phyloP scores from a whole-genome alignment of 495 filamentous ascomycete genomes.

The Xylaria intraflava region DNA sequence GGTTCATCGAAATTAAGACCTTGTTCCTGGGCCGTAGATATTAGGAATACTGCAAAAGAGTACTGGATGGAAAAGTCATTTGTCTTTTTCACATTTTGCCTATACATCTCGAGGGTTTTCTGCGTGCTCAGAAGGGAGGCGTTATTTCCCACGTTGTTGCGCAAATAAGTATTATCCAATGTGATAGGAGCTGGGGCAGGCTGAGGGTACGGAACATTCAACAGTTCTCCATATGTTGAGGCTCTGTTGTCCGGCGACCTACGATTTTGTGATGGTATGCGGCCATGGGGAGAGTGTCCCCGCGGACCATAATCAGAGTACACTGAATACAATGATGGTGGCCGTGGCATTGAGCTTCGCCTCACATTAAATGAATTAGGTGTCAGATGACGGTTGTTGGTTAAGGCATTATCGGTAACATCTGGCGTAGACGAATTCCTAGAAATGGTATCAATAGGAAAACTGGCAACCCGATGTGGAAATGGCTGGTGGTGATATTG shows the following conservation, averaged over 20 bases:
- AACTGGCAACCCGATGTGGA: conserved; percentile 35
- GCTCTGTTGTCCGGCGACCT: conserved; percentile 72
- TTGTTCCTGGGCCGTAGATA: conserved; percentile 73
- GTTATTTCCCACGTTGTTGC: conserved; percentile 72
- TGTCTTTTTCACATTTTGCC: conserved; percentile 92
- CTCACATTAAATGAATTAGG: conserved; percentile 43
- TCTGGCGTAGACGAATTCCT: conserved; percentile 43
- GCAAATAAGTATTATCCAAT: conserved; percentile 71
- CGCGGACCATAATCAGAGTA: conserved; percentile 58
- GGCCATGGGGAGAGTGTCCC: conserved; percentile 53
- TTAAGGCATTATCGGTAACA: conserved; percentile 30
- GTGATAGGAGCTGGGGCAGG: conserved; percentile 66
- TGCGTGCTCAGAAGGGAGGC: conserved; percentile 82
- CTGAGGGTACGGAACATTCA: conserved; percentile 85
- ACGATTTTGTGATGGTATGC: conserved; percentile 56
- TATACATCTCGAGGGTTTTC: conserved; percentile 95
- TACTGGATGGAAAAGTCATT: conserved; percentile 84
- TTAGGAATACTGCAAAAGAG: conserved; percentile 90
- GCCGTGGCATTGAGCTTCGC: conserved; percentile 54
- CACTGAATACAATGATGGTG: conserved; percentile 64
- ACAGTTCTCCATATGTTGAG: conserved; percentile 75
- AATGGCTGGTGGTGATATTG: conserved; percentile 51
- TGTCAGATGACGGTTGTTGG: conserved; percentile 52
- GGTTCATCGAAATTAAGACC: conserved; percentile 35
- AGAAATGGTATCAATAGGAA: conserved; percentile 30